These are phyloP conservation scores for Bocquillonia castaneifolia DNA, from an alignment of 441 rosid genomes.

Conservation along the genomic window DNA sequence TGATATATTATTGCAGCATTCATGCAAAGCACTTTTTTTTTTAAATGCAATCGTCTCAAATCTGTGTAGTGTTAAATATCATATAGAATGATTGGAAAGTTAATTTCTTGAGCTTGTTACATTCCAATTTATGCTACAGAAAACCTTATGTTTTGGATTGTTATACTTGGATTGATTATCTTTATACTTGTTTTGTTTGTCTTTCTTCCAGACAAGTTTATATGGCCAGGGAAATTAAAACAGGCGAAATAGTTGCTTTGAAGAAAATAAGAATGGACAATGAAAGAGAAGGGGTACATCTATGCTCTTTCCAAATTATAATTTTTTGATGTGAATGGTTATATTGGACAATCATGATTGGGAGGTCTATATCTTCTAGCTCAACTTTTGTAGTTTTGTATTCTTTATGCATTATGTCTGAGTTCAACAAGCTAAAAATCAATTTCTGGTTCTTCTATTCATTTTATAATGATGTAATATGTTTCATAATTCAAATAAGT, in stretches of 20 bases:
- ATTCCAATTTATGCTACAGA: background rate
- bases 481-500: background rate
- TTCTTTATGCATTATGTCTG: background rate
- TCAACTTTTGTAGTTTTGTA: background rate
- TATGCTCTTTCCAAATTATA: background rate
- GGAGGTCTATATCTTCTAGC: background rate
- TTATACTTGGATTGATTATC: background rate
- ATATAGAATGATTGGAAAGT: background rate
- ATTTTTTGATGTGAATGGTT: background rate
- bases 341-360: background rate
- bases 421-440: background rate
- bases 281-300: constrained; percentile 72
- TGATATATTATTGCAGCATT: no score
- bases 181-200: background rate
- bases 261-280: constrained; percentile 81
- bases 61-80: background rate
- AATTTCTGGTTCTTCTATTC: background rate
- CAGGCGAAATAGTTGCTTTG: constrained; percentile 68
- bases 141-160: background rate
- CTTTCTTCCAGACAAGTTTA: constrained; percentile 69
- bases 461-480: background rate
- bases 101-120: background rate
- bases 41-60: background rate
- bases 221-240: constrained; percentile 72
- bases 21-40: no score